These are phyloP conservation scores for Aquilaria malaccensis DNA, from an alignment of 345 rosid species.

Conservation along the genomic window DNA sequence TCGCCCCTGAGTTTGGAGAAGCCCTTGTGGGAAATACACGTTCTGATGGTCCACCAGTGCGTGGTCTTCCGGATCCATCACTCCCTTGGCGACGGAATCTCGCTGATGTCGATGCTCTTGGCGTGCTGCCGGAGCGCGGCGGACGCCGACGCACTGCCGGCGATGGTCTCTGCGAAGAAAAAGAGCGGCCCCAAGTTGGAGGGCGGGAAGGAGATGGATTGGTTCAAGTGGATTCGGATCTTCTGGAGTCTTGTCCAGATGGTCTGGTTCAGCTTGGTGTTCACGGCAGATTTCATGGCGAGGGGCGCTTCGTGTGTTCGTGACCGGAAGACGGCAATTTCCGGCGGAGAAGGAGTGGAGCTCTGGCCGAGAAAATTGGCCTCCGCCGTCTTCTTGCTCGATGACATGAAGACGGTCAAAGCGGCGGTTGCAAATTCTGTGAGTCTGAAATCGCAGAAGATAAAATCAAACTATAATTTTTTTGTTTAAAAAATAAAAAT, in stretches of 20 bases:
- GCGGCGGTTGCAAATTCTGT: constrained; percentile 31
- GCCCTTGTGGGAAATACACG: constrained; percentile 57
- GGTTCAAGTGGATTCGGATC: constrained; percentile 2
- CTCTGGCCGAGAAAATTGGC: constrained; percentile 55
- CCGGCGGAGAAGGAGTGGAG: constrained; percentile 62
- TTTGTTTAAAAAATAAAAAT: too few relatives aligned
- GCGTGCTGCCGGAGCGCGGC: constrained; percentile 27
- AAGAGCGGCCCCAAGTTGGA: neutral
- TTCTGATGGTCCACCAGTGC: constrained; percentile 28
- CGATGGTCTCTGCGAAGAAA: constrained; percentile 3
- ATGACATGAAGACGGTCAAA: constrained; percentile 51
- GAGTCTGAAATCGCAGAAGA: constrained; percentile 4
- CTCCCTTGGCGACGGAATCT: constrained; percentile 54
- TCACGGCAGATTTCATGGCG: constrained; percentile 22
- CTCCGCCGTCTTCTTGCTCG: constrained; percentile 39
- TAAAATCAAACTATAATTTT: too few relatives aligned
- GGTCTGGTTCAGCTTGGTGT: constrained; percentile 33
- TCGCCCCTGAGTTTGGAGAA: constrained; percentile 31
- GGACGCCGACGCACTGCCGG: constrained; percentile 28
- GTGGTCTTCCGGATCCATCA: constrained; percentile 44
- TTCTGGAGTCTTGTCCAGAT: constrained; percentile 17
- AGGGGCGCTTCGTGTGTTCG: constrained; percentile 23
- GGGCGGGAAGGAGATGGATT: constrained; percentile 10
- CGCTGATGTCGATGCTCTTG: constrained; percentile 47
- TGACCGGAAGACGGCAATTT: constrained; percentile 34